Percentiles rank a stretch among this genome's conserved stretches.
These are phyloP conservation scores for Houttuynia cordata DNA, from an alignment of 164 flowering plant genomes.

Conservation along the genomic window DNA sequence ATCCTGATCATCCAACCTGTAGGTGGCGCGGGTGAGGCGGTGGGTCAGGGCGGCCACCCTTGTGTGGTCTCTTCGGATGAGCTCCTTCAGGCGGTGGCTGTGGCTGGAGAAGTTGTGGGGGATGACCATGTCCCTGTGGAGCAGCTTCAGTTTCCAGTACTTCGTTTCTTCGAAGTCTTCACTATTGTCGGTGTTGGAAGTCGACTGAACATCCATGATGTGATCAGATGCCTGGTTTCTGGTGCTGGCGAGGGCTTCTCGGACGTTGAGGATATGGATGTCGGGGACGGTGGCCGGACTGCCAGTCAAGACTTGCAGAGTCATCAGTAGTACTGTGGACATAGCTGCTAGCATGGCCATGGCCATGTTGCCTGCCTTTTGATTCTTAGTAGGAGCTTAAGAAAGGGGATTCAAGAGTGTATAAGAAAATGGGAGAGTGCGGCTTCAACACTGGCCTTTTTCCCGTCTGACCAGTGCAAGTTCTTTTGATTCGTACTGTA, in stretches of 20 bases:
- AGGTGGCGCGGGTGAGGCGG: slow-evolving; percentile 17
- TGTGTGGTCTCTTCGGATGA: slow-evolving; percentile 37
- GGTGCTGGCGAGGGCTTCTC: slow-evolving; percentile 14
- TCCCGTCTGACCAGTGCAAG: too few relatives aligned
- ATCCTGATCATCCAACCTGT: slow-evolving; percentile 30
- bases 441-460: too few relatives aligned
- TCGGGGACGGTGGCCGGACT: slow-evolving; percentile 1
- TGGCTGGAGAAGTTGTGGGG: slow-evolving; percentile 7
- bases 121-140: slow-evolving; percentile 17
- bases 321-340: slow-evolving; percentile 1
- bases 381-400: too few relatives aligned
- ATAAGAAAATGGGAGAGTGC: too few relatives aligned
- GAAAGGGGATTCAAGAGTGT: too few relatives aligned
- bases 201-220: not conserved
- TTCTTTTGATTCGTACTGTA: too few relatives aligned
- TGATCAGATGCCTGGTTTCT: slow-evolving; percentile 3
- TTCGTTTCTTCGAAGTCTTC: not conserved
- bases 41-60: slow-evolving; percentile 33
- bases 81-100: slow-evolving; percentile 24
- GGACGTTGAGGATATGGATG: slow-evolving; percentile 29
- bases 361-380: too few relatives aligned
- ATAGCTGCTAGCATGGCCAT: not conserved
- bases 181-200: slow-evolving; percentile 4
- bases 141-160: slow-evolving; percentile 14
- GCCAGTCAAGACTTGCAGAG: slow-evolving; percentile 5